Percentiles rank a stretch among this genome's conserved stretches.
Conservation (phyloP, 345 rosid species). For the Limnanthes douglasii region DNA sequence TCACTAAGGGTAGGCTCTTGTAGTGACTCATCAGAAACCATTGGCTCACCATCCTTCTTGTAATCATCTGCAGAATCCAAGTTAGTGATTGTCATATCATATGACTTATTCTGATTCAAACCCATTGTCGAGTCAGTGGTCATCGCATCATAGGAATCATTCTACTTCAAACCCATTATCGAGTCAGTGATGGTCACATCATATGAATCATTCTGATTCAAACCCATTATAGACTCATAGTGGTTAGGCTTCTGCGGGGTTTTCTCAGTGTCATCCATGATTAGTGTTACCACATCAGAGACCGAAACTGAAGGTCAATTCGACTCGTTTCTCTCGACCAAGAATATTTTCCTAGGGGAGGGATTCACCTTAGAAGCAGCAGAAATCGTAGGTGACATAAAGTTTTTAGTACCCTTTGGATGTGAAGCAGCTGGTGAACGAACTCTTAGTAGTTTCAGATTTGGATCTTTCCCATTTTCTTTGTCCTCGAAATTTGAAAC, state of each 20-base stretch:
- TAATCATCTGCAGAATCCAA: too few species aligned
- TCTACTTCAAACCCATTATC: slow-evolving; percentile 3
- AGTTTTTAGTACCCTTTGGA: slow-evolving; percentile 41
- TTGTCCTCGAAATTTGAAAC: slow-evolving; percentile 37
- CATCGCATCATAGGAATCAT: too few species aligned
- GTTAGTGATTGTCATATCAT: too few species aligned
- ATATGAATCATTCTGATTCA: slow-evolving; percentile 17
- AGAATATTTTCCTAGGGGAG: slow-evolving; percentile 63
- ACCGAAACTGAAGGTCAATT: slow-evolving; percentile 21
- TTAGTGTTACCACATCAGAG: slow-evolving; percentile 21
- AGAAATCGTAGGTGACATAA: slow-evolving; percentile 85
- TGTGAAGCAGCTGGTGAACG: slow-evolving; percentile 24
- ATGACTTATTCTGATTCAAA: too few species aligned
- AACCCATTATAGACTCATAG: slow-evolving; percentile 10
- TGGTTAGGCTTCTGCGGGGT: slow-evolving; percentile 7
- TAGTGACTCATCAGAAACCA: too few species aligned
- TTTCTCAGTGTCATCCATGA: slow-evolving; percentile 18
- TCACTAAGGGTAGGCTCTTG: too few species aligned
- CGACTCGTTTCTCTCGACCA: slow-evolving; percentile 44
- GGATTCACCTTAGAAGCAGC: slow-evolving; percentile 62
- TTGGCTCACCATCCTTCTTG: too few species aligned
- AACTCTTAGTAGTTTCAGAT: slow-evolving; percentile 17
- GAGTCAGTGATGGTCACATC: slow-evolving; percentile 22
- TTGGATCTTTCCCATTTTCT: slow-evolving; percentile 38
- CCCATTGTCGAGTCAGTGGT: too few species aligned